Percentiles rank a stretch among this genome's conserved stretches.
Evolutionary conservation across 1,284 basidiomycete species (phyloP).

Genomic region (Apiotrichum porosum): DNA sequence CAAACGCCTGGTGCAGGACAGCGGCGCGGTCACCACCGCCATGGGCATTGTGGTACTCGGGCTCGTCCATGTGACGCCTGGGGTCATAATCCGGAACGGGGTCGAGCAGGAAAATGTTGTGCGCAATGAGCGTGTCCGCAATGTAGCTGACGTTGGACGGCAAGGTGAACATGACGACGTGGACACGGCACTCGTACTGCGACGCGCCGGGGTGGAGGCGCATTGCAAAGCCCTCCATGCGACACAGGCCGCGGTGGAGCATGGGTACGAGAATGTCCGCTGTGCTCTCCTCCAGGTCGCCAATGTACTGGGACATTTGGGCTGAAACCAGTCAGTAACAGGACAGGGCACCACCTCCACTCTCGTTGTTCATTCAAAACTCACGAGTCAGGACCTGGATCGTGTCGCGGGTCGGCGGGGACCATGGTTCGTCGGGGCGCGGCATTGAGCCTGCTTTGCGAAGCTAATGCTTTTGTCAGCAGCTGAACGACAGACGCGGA

Average conservation of each 20-base stretch:
- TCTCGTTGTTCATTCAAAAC: no score
- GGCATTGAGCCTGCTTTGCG: constrained; percentile 50
- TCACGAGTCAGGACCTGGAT: constrained; percentile 73
- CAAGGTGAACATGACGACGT: constrained; percentile 84
- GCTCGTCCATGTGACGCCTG: constrained; percentile 58
- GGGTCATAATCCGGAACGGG: constrained; percentile 58
- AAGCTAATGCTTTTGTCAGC: constrained; percentile 21
- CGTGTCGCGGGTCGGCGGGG: constrained; percentile 59
- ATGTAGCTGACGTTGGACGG: constrained; percentile 83
- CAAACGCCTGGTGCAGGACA: constrained; percentile 20
- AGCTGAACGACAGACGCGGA: no score
- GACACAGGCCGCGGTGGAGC: constrained; percentile 73
- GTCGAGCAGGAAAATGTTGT: constrained; percentile 71
- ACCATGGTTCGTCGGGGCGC: constrained; percentile 54
- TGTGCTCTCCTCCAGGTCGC: constrained; percentile 76
- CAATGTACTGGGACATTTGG: constrained; percentile 59
- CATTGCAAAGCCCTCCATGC: constrained; percentile 63
- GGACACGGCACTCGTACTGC: constrained; percentile 55
- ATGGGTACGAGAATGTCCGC: constrained; percentile 72
- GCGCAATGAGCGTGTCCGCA: constrained; percentile 64
- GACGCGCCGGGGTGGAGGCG: constrained; percentile 44
- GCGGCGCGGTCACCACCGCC: constrained; percentile 41
- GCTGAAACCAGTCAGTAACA: constrained; percentile 16
- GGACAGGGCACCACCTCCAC: no score
- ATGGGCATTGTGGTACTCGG: constrained; percentile 80